Percentiles rank a stretch among this genome's conserved stretches.
These are phyloP conservation scores for Clavispora phyllophila DNA, from an alignment of 805 yeast species.

Conservation along the genomic window DNA sequence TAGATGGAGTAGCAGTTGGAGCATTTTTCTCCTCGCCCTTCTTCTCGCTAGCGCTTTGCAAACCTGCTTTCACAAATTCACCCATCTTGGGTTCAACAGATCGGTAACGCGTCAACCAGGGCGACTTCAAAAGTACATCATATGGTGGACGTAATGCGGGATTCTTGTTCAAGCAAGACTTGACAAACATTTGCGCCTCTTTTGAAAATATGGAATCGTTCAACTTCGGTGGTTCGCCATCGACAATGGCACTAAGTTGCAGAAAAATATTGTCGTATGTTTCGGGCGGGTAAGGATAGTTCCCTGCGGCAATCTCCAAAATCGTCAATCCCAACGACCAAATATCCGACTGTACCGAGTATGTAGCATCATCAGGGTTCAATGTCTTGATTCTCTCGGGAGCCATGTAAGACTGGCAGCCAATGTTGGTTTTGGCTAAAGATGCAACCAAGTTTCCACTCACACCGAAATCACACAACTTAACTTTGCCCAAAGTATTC, in stretches of 20 bases:
- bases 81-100: constrained; percentile 30
- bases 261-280: constrained; percentile 85
- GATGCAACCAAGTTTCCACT: constrained; percentile 93
- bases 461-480: constrained; percentile 94
- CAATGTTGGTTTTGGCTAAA: constrained; percentile 90
- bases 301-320: constrained; percentile 83
- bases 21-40: constrained; percentile 3
- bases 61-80: constrained; percentile 22
- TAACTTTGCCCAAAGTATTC: constrained; percentile 77
- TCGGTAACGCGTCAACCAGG: constrained; percentile 66
- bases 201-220: constrained; percentile 42
- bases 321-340: constrained; percentile 92
- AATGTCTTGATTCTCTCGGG: constrained; percentile 86
- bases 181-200: constrained; percentile 81
- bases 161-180: constrained; percentile 68
- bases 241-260: constrained; percentile 88
- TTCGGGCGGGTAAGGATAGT: constrained; percentile 95
- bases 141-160: constrained; percentile 83
- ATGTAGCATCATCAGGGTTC: constrained; percentile 71
- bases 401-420: constrained; percentile 98
- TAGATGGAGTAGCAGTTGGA: constrained; percentile 1
- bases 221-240: constrained; percentile 27
- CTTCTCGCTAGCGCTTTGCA: neutral
- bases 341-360: constrained; percentile 90
- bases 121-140: constrained; percentile 66